A percentile compares a stretch with the other conserved stretches of the same genome.
Conservation (phyloP, 2,329 filamentous ascomycete species). For the Fusarium bactridioides region DNA sequence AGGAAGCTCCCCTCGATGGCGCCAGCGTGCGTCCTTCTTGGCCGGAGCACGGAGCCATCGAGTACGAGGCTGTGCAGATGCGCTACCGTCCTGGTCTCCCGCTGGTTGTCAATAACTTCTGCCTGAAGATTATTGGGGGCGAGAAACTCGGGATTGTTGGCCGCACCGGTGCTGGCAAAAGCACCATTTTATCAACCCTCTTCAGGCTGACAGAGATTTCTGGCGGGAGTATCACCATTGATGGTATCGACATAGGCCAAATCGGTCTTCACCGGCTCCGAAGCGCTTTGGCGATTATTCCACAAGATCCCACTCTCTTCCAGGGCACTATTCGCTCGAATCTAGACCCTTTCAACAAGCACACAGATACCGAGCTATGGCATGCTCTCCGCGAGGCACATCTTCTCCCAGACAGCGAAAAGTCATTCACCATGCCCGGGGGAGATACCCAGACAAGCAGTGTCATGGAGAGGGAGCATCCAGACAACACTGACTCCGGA, state of each 20-base stretch:
- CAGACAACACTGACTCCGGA: background rate
- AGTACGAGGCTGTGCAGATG: background rate
- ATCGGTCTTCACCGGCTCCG: constrained; percentile 73
- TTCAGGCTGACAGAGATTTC: constrained; percentile 78
- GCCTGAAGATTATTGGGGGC: constrained; percentile 68
- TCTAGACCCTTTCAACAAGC: constrained; percentile 48
- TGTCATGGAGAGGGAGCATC: background rate
- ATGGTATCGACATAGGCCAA: constrained; percentile 77
- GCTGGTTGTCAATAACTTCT: constrained; percentile 72
- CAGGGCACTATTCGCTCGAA: constrained; percentile 79
- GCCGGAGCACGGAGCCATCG: background rate
- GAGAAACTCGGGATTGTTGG: constrained; percentile 78
- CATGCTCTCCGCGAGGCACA: background rate
- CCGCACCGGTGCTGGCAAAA: constrained; percentile 79
- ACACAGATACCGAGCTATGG: background rate
- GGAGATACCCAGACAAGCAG: background rate
- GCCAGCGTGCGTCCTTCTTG: background rate
- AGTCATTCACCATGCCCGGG: background rate
- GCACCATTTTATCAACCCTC: constrained; percentile 74
- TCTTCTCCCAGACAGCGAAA: background rate
- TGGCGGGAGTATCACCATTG: constrained; percentile 73
- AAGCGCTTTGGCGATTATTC: constrained; percentile 78
- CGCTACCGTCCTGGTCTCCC: constrained; percentile 73
- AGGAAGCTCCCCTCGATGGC: background rate
- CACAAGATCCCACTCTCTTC: constrained; percentile 80